Conservation (phyloP, 768 basidiomycete genomes). For the Termitomyces sp. region DNA sequence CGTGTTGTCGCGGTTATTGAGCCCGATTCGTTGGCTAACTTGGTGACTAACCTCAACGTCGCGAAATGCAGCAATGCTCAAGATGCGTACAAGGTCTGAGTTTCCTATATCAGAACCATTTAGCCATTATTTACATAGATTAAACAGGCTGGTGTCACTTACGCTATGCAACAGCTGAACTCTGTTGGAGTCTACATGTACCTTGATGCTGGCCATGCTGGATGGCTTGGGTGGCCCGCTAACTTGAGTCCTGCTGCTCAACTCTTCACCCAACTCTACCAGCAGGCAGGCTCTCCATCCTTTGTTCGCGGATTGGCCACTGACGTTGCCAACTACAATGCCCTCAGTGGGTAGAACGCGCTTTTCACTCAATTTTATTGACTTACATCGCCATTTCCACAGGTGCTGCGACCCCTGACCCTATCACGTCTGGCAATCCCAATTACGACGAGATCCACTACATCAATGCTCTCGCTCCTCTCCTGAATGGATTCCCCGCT, state of each 20-base stretch:
- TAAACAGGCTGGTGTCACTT: slow-evolving; percentile 41
- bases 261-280: slow-evolving; percentile 49
- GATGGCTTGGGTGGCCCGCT: slow-evolving; percentile 69
- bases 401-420: slow-evolving; percentile 50
- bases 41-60: slow-evolving; percentile 65
- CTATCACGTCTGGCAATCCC: slow-evolving; percentile 54
- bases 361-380: background rate
- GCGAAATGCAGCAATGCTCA: slow-evolving; percentile 52
- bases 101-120: background rate
- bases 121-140: background rate
- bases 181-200: slow-evolving; percentile 56
- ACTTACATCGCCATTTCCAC: slow-evolving; percentile 26
- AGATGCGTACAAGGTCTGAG: slow-evolving; percentile 43
- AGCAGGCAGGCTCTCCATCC: slow-evolving; percentile 48
- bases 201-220: slow-evolving; percentile 61
- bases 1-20: slow-evolving; percentile 64
- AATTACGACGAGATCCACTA: slow-evolving; percentile 64
- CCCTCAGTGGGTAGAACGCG: slow-evolving; percentile 24
- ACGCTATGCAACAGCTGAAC: slow-evolving; percentile 55
- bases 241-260: slow-evolving; percentile 57
- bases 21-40: slow-evolving; percentile 65
- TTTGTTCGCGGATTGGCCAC: slow-evolving; percentile 62
- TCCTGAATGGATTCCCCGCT: slow-evolving; percentile 50
- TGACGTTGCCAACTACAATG: slow-evolving; percentile 49
- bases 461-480: slow-evolving; percentile 52